Evolutionary conservation across 371 early-diverging fungal genomes (phyloP).

Genomic region (Lichtheimia hyalospora): DNA sequence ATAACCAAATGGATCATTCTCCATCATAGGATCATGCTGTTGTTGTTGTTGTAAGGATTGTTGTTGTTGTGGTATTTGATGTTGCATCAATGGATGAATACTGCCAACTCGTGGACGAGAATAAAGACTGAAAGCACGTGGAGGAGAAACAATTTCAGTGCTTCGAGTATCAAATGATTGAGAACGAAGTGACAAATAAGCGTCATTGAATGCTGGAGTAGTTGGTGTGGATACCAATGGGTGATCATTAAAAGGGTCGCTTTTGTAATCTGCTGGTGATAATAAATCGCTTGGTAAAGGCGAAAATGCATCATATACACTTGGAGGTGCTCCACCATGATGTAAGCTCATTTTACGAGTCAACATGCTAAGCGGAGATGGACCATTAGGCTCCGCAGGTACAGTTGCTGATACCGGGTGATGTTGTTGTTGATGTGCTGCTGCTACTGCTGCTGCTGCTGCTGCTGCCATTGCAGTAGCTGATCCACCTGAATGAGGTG

Average conservation of each 20-base stretch:
- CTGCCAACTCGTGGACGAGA: conserved; percentile 2
- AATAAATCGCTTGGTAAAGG: conserved; percentile 66
- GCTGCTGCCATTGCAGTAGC: conserved; percentile 9
- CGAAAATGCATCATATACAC: conserved; percentile 34
- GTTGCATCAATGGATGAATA: conserved; percentile 4
- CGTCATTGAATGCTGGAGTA: conserved; percentile 27
- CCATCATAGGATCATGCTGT: background rate
- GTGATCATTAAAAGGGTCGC: conserved; percentile 53
- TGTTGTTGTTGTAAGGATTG: conserved; percentile 3
- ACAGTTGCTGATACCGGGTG: conserved; percentile 11
- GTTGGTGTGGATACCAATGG: conserved; percentile 33
- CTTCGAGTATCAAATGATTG: conserved; percentile 35
- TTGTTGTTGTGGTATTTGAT: conserved; percentile 6
- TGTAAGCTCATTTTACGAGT: conserved; percentile 23
- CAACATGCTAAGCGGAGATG: conserved; percentile 22
- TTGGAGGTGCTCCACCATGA: conserved; percentile 8
- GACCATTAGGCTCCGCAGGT: conserved; percentile 4
- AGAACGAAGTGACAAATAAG: conserved; percentile 30
- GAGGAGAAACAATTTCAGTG: conserved; percentile 16
- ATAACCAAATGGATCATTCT: conserved; percentile 92
- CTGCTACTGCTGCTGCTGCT: conserved; percentile 7
- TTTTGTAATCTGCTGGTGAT: conserved; percentile 58
- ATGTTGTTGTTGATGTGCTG: conserved; percentile 9
- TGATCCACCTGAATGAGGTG: conserved; percentile 3
- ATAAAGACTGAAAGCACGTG: conserved; percentile 27